Percentiles rank a stretch among this genome's conserved stretches.
Conservation (phyloP, 2,329 filamentous ascomycete genomes). For the Alternaria panax region DNA sequence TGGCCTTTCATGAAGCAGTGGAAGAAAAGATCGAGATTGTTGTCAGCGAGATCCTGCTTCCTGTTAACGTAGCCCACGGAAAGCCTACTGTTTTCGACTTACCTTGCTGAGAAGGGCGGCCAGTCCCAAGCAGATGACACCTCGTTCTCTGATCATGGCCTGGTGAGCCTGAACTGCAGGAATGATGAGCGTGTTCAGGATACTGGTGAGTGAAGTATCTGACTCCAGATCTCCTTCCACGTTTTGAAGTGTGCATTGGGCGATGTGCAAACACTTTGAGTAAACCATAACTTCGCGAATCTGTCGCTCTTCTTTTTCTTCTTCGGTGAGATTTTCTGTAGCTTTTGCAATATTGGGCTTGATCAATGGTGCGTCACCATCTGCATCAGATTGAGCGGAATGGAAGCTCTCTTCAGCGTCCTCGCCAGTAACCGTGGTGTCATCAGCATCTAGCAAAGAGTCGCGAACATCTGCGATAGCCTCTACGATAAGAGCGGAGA, state of each 20-base stretch:
- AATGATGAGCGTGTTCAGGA: slow-evolving; percentile 96
- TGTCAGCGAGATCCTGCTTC: slow-evolving; percentile 77
- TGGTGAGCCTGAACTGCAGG: slow-evolving; percentile 94
- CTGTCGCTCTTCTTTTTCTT: slow-evolving; percentile 72
- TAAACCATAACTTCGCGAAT: slow-evolving; percentile 94
- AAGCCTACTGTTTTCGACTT: slow-evolving; percentile 23
- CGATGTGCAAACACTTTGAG: slow-evolving; percentile 97
- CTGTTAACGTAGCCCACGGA: slow-evolving; percentile 11
- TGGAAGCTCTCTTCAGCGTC: slow-evolving; percentile 81
- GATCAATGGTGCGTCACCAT: slow-evolving; percentile 63
- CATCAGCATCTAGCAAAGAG: slow-evolving; percentile 75
- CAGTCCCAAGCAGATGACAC: slow-evolving; percentile 86
- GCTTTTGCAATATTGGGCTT: slow-evolving; percentile 39
- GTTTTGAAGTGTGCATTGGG: slow-evolving; percentile 96
- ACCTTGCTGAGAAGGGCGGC: slow-evolving; percentile 89
- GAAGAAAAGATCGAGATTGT: slow-evolving; percentile 91
- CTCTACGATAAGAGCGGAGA: slow-evolving; percentile 86
- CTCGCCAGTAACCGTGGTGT: slow-evolving; percentile 62
- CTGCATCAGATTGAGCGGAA: slow-evolving; percentile 86
- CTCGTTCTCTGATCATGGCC: slow-evolving; percentile 88
- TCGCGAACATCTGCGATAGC: slow-evolving; percentile 97
- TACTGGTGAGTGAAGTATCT: slow-evolving; percentile 91
- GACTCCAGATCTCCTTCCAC: slow-evolving; percentile 86
- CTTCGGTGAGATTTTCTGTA: slow-evolving; percentile 52
- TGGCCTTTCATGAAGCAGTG: slow-evolving; percentile 96